Conservation (phyloP, 2,329 filamentous ascomycete species). For the Septoria petroselini region DNA sequence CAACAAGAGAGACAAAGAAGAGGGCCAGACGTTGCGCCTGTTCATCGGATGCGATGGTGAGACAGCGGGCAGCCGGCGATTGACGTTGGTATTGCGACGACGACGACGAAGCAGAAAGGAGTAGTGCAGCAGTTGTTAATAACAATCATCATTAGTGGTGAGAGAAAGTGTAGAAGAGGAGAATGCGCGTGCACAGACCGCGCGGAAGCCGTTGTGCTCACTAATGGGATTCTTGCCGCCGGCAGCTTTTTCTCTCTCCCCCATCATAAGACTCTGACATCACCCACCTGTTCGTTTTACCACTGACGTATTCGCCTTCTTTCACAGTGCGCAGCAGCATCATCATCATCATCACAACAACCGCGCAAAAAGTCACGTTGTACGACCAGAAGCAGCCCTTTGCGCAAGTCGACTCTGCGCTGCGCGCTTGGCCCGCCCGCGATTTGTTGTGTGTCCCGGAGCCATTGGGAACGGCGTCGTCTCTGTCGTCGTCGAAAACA, state of each 20-base stretch:
- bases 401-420: background rate
- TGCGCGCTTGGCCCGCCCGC: background rate
- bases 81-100: background rate
- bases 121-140: too few relatives aligned
- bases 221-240: conserved; percentile 8
- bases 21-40: background rate
- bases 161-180: background rate
- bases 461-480: too few relatives aligned
- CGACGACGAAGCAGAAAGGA: background rate
- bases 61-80: background rate
- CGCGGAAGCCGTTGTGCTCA: too few relatives aligned
- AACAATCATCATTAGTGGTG: too few relatives aligned
- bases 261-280: conserved; percentile 10
- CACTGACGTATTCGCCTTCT: conserved; percentile 11
- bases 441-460: too few relatives aligned
- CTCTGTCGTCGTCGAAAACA: background rate
- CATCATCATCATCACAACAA: background rate
- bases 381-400: conserved; percentile 6
- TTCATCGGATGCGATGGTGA: background rate
- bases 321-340: conserved; percentile 9
- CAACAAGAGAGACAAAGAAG: background rate
- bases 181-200: too few relatives aligned
- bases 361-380: conserved; percentile 7
- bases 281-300: conserved; percentile 5
- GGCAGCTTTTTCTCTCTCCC: conserved; percentile 8